Evolutionary conservation across 2,329 filamentous ascomycete species (phyloP).

Genomic region (Setomelanomma holmii): DNA sequence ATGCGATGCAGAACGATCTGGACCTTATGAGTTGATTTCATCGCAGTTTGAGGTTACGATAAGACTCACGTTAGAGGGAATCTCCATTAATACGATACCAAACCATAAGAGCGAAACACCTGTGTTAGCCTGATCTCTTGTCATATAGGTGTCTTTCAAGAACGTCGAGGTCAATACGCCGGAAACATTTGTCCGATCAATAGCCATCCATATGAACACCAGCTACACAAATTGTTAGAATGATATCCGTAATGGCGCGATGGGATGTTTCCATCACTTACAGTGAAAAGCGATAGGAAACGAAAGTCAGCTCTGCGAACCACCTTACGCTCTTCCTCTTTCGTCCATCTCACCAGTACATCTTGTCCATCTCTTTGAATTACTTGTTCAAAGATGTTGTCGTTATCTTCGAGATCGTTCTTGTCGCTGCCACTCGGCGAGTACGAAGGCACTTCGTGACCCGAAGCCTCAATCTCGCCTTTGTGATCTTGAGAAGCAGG

Average conservation of each 20-base stretch:
- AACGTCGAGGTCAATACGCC: not conserved
- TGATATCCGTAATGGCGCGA: not conserved
- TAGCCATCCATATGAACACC: not conserved
- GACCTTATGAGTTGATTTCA: too few relatives aligned
- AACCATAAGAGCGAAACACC: not conserved
- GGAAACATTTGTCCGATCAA: slow-evolving; percentile 22
- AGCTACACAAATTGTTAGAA: too few relatives aligned
- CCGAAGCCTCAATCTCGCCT: not conserved
- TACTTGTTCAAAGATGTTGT: not conserved
- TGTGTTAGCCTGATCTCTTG: not conserved
- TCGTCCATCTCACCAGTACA: slow-evolving; percentile 1
- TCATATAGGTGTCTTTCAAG: not conserved
- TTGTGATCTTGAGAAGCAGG: not conserved
- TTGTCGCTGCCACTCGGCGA: not conserved
- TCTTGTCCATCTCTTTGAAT: not conserved
- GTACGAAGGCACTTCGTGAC: not conserved
- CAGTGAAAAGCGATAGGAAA: slow-evolving; percentile 4
- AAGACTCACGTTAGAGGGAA: slow-evolving; percentile 1
- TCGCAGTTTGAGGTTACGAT: too few relatives aligned
- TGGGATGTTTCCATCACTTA: not conserved
- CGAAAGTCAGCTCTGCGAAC: slow-evolving; percentile 8
- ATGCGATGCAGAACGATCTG: slow-evolving; percentile 32
- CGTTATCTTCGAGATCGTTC: not conserved
- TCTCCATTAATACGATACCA: slow-evolving; percentile 13
- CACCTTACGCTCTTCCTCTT: slow-evolving; percentile 7